Percentiles rank a stretch among this genome's conserved stretches.
Evolutionary conservation across 169 alveolate species (phyloP).

Genomic region (Cryptosporidium ryanae): DNA sequence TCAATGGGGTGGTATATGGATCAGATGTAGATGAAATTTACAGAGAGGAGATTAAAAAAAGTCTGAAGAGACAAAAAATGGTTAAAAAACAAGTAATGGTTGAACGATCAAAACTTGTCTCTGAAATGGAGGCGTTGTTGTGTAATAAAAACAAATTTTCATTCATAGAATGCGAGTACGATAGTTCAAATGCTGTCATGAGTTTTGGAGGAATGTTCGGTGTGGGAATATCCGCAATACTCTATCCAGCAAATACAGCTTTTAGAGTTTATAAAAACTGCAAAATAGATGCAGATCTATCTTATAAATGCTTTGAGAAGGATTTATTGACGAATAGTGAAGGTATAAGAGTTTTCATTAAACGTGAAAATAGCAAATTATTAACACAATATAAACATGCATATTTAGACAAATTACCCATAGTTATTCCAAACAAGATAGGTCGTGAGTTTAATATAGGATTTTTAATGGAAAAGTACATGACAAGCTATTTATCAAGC

Average conservation of each 20-base stretch:
- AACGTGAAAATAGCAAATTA: constrained; percentile 63
- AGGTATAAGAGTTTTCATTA: constrained; percentile 22
- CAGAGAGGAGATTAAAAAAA: constrained; percentile 21
- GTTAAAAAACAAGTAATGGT: constrained; percentile 55
- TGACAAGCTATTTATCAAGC: constrained; percentile 37
- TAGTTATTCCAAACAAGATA: not conserved
- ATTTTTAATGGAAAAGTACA: constrained; percentile 59
- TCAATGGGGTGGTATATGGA: not conserved
- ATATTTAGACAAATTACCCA: constrained; percentile 30
- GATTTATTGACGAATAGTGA: constrained; percentile 9
- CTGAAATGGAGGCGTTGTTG: constrained; percentile 35
- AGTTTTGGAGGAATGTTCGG: constrained; percentile 74
- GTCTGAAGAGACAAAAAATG: constrained; percentile 16
- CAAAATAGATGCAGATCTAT: constrained; percentile 20
- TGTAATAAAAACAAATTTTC: constrained; percentile 33
- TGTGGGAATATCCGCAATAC: constrained; percentile 46
- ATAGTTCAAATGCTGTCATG: constrained; percentile 13
- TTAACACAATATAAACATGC: constrained; percentile 41
- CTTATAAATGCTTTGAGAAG: constrained; percentile 42
- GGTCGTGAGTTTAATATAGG: constrained; percentile 34
- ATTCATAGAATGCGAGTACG: constrained; percentile 32
- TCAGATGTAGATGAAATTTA: constrained; percentile 37
- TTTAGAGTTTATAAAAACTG: constrained; percentile 43
- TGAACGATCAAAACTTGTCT: constrained; percentile 44
- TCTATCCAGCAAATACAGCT: constrained; percentile 18